Evolutionary conservation across 2,329 filamentous ascomycete genomes (phyloP).

Genomic region (Fusarium nygamai): DNA sequence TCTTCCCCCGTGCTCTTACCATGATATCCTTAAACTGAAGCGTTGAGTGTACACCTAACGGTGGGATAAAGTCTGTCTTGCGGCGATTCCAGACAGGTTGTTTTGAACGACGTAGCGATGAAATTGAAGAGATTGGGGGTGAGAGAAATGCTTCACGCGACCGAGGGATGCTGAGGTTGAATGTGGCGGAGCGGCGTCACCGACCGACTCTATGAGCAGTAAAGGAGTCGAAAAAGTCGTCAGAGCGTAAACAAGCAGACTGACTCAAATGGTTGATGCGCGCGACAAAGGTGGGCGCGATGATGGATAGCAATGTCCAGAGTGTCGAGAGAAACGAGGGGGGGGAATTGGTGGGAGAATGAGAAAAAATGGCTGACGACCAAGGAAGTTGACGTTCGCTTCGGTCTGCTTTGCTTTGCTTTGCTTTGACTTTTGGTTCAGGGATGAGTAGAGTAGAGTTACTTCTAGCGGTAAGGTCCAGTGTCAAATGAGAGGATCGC

Average conservation of each 20-base stretch:
- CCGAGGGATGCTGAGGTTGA: slow-evolving; percentile 42
- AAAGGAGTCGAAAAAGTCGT: slow-evolving; percentile 37
- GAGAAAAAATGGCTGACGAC: slow-evolving; percentile 35
- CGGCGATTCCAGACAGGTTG: slow-evolving; percentile 11
- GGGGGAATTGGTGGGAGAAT: slow-evolving; percentile 34
- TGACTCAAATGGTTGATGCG: slow-evolving; percentile 21
- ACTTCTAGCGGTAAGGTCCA: slow-evolving; percentile 24
- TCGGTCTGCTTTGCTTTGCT: neutral
- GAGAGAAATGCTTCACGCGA: slow-evolving; percentile 53
- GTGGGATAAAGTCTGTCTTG: neutral
- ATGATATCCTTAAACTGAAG: slow-evolving; percentile 60
- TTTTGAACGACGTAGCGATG: slow-evolving; percentile 13
- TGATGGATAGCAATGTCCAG: slow-evolving; percentile 31
- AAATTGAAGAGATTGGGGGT: slow-evolving; percentile 34
- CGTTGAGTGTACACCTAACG: slow-evolving; percentile 15
- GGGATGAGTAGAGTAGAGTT: slow-evolving; percentile 38
- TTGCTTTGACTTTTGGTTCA: slow-evolving; percentile 42
- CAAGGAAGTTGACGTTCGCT: slow-evolving; percentile 43
- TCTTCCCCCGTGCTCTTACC: slow-evolving; percentile 63
- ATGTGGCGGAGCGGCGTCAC: slow-evolving; percentile 41
- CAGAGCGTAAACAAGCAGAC: slow-evolving; percentile 16
- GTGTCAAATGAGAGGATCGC: slow-evolving; percentile 17
- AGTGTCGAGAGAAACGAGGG: slow-evolving; percentile 26
- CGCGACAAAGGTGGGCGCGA: slow-evolving; percentile 23
- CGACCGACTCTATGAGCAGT: slow-evolving; percentile 34